Evolutionary conservation across 768 basidiomycete species (phyloP).

Genomic region (Asterophora lycoperdoides): DNA sequence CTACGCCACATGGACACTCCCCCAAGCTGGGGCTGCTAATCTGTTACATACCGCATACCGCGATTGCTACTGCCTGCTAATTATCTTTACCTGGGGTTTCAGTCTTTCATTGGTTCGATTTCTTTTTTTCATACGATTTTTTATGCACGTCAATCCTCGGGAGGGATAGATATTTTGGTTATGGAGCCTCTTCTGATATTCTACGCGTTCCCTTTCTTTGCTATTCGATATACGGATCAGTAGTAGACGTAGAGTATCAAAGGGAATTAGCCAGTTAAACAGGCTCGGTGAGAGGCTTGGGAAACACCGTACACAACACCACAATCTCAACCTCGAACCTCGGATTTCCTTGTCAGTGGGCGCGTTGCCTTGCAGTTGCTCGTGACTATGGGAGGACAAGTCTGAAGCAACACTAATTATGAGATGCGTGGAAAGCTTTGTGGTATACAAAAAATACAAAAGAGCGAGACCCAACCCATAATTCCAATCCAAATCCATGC

Average conservation of each 20-base stretch:
- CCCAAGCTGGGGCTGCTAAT: constrained; percentile 6
- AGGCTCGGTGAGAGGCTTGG: too few relatives aligned
- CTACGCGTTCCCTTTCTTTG: neutral
- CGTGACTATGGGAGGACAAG: too few relatives aligned
- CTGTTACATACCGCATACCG: neutral
- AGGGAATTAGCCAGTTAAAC: neutral
- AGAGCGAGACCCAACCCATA: too few relatives aligned
- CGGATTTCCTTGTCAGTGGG: too few relatives aligned
- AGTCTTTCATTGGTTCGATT: neutral
- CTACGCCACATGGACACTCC: constrained; percentile 5
- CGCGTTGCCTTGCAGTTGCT: too few relatives aligned
- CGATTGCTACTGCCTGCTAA: constrained; percentile 5
- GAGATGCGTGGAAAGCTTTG: too few relatives aligned
- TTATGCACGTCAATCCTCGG: constrained; percentile 10
- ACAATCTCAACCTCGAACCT: too few relatives aligned
- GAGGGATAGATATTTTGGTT: constrained; percentile 11
- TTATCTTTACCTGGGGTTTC: constrained; percentile 2
- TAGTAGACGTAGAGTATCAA: neutral
- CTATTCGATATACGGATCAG: neutral
- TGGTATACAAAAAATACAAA: too few relatives aligned
- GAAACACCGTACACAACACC: too few relatives aligned
- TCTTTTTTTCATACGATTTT: constrained; percentile 4
- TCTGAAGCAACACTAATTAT: too few relatives aligned
- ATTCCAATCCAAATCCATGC: too few relatives aligned
- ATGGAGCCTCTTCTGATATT: constrained; percentile 2